phyloP scores from a whole-genome alignment of 345 rosid species.

The Eucalyptus polybractea region DNA sequence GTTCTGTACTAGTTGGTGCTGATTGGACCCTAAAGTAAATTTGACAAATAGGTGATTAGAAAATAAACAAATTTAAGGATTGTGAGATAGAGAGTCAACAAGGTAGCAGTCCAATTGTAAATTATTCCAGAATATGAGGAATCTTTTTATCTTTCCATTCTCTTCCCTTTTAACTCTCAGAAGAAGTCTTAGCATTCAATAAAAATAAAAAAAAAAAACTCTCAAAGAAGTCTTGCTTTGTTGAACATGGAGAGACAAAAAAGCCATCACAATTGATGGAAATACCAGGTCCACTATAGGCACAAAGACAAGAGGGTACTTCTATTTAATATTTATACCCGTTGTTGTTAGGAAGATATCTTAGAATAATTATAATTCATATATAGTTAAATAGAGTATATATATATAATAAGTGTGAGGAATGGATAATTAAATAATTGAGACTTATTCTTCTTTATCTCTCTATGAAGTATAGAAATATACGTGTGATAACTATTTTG shows the following conservation, averaged over 20 bases:
- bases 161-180: not conserved
- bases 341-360: not conserved
- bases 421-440: not conserved
- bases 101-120: not conserved
- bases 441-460: too few species aligned
- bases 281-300: too few species aligned
- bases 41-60: not conserved
- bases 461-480: too few species aligned
- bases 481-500: too few species aligned
- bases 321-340: not conserved
- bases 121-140: not conserved
- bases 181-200: not conserved
- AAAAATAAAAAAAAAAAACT: too few species aligned
- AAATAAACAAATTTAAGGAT: not conserved
- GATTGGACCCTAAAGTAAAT: not conserved
- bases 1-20: not conserved
- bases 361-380: not conserved
- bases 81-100: not conserved
- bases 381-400: too few species aligned
- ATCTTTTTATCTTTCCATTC: not conserved
- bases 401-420: not conserved
- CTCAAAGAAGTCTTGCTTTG: not conserved
- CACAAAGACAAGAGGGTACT: too few species aligned
- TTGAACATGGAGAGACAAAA: too few species aligned
- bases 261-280: too few species aligned